Evolutionary conservation across 2,329 filamentous ascomycete species (phyloP).

Genomic region (Fusarium sacchari): DNA sequence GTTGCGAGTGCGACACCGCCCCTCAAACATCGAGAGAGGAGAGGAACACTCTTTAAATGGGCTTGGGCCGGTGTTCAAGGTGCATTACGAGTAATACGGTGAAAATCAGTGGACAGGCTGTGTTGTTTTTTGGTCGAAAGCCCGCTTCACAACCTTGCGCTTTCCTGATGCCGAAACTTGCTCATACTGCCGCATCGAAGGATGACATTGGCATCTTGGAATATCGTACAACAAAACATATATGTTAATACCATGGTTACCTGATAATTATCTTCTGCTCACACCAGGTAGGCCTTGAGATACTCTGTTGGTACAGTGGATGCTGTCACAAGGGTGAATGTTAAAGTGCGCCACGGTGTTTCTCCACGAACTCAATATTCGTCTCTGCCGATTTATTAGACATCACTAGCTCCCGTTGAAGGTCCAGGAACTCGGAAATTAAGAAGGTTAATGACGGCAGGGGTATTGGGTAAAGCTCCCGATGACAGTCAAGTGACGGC

Average conservation of each 20-base stretch:
- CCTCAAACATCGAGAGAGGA: neutral
- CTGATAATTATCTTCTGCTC: rapidly evolving
- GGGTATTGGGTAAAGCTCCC: neutral
- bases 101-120: neutral
- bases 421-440: neutral
- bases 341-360: constrained; percentile 10
- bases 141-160: neutral
- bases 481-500: neutral
- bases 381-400: neutral
- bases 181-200: constrained; percentile 46
- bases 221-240: neutral
- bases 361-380: neutral
- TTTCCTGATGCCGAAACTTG: constrained; percentile 43
- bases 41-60: constrained; percentile 4
- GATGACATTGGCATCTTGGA: neutral
- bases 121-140: neutral
- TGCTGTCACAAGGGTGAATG: neutral
- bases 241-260: rapidly evolving
- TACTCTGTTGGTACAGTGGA: neutral
- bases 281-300: neutral
- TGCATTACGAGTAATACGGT: neutral
- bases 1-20: neutral
- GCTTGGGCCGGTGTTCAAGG: neutral
- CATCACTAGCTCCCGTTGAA: neutral
- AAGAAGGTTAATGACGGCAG: neutral